Evolutionary conservation across 257 asterid genomes (phyloP), one percentile per base, ranked within the genome.

Genomic region (Nicotiana sylvestris): DNA sequence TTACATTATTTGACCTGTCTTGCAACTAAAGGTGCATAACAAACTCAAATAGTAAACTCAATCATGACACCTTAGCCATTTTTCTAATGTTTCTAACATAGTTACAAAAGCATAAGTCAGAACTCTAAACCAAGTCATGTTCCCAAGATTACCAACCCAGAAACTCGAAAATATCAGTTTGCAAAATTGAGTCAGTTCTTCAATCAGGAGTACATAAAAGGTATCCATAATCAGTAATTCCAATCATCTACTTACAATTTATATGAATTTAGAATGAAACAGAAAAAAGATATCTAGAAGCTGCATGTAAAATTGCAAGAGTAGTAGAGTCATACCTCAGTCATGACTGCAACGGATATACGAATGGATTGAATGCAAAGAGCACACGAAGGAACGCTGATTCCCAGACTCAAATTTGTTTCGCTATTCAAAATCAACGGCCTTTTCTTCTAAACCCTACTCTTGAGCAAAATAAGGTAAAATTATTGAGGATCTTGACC

Each of bases 271-370:
- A 17, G 46, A 76, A 76, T 15, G 25, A 49, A 74, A 49, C 2
- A 74, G 15, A n/a, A 21, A 61, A 32, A 16, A 8, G 0, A 6
- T 18, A 76, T 27, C 12, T 27, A 46, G 80, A 74, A 74, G 62
- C n/a, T 76, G 80, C 27, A 27, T 27, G 64, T 27, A 7, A 15
- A 76, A 49, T 46, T 74, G 61, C 8, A 74, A 49, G 30, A n/a
- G 43, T 21, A 21, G 4, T 55, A 37, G 77, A 62, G 9, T 18
- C 82, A 78, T 90, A 94, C 98, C 97, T 94, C 98, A 57, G 98
- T 94, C 98, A 94, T 94, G 85, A 92, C 92, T 87, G 91, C 85
- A 81, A 88, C 37, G 69, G 77, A 77, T 69, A 72, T 76, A 80
- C 81, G 1, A 76, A 64, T 81, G 60, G 58, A 58, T 55, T 60